These are phyloP conservation scores for Annulohypoxylon truncatum DNA, from an alignment of 2,329 filamentous ascomycete genomes.

Conservation along the genomic window DNA sequence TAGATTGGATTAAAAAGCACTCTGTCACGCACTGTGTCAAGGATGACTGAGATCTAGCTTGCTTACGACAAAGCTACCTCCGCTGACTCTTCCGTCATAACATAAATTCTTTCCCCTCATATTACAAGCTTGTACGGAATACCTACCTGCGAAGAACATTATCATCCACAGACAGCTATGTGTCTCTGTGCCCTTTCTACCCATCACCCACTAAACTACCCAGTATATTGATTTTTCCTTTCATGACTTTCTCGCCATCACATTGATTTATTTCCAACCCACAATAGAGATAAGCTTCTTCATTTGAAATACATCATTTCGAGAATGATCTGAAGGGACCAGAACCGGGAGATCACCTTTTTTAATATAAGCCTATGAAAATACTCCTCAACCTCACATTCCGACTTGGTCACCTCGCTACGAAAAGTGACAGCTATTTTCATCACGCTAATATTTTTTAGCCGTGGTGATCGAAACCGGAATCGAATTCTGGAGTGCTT, in stretches of 20 bases:
- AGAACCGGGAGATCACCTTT: background rate
- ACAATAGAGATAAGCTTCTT: conserved; percentile 1
- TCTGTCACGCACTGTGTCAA: conserved; percentile 32
- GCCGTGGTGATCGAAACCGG: conserved; percentile 31
- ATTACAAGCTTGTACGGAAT: conserved; percentile 33
- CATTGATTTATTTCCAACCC: conserved; percentile 13
- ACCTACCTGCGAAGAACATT: conserved; percentile 29
- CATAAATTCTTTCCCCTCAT: conserved; percentile 37
- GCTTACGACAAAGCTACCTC: conserved; percentile 25
- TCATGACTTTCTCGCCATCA: conserved; percentile 11
- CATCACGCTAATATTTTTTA: conserved; percentile 16
- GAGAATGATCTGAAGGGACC: background rate
- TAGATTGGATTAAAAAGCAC: background rate
- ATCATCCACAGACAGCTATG: conserved; percentile 34
- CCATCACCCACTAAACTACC: conserved; percentile 12
- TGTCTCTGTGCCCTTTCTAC: conserved; percentile 24
- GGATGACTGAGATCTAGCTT: conserved; percentile 24
- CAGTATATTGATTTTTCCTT: conserved; percentile 13
- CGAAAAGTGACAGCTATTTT: conserved; percentile 15
- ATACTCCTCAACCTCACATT: conserved; percentile 6
- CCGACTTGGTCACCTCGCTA: conserved; percentile 19
- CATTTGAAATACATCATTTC: conserved; percentile 11
- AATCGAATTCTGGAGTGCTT: conserved; percentile 29
- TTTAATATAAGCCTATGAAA: conserved; percentile 8
- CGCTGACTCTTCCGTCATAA: conserved; percentile 35